These are phyloP conservation scores for Pleurotus cornucopiae DNA, from an alignment of 768 basidiomycete species.

Conservation along the genomic window DNA sequence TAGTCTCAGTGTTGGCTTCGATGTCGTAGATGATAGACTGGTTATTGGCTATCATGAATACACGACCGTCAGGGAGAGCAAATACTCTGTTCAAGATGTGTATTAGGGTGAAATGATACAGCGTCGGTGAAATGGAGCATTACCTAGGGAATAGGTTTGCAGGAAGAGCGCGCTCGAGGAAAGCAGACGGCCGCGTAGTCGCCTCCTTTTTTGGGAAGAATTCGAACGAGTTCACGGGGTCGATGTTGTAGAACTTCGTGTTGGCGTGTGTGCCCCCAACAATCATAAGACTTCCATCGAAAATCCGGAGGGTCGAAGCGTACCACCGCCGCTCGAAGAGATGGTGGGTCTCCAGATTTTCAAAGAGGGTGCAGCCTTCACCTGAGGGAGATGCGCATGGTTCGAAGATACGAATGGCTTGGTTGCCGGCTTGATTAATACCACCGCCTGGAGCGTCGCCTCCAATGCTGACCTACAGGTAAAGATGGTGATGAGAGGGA, in stretches of 20 bases:
- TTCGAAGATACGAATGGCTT: slow-evolving; percentile 19
- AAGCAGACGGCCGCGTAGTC: slow-evolving; percentile 12
- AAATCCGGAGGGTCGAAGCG: slow-evolving; percentile 17
- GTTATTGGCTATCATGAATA: slow-evolving; percentile 19
- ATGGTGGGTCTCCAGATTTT: slow-evolving; percentile 17
- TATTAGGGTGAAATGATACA: not conserved
- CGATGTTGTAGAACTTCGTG: slow-evolving; percentile 13
- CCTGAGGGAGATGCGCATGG: slow-evolving; percentile 19
- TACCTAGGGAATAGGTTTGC: slow-evolving; percentile 20
- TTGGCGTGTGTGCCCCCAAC: slow-evolving; percentile 33
- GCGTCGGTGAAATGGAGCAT: not conserved
- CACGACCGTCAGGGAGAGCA: slow-evolving; percentile 19
- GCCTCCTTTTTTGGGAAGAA: slow-evolving; percentile 19
- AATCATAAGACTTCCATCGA: slow-evolving; percentile 18
- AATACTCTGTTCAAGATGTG: not conserved
- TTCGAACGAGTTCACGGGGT: slow-evolving; percentile 13
- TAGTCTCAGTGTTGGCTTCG: slow-evolving; percentile 26
- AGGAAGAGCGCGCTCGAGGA: slow-evolving; percentile 14
- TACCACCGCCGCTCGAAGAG: slow-evolving; percentile 19
- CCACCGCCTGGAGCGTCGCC: slow-evolving; percentile 8
- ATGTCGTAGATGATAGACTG: slow-evolving; percentile 26
- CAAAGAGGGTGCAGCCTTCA: slow-evolving; percentile 18
- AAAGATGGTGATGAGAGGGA: not conserved
- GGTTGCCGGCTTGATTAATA: not conserved
- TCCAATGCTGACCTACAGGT: slow-evolving; percentile 17